Evolutionary conservation across 2,329 filamentous ascomycete genomes (phyloP).

Genomic region (Penicillium capsulatum): DNA sequence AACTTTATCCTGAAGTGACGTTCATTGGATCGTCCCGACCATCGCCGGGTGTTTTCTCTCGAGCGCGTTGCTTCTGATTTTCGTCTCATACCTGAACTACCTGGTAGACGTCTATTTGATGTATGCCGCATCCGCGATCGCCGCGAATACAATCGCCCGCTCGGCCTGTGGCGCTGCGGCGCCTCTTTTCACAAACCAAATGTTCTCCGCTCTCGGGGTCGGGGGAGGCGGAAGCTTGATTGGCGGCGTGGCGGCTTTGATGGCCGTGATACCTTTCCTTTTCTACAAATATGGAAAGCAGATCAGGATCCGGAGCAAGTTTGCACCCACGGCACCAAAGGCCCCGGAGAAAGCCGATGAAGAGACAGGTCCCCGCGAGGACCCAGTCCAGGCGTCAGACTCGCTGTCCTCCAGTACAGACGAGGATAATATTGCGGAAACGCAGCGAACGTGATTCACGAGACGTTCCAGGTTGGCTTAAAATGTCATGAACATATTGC

Average conservation of each 20-base stretch:
- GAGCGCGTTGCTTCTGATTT: constrained; percentile 44
- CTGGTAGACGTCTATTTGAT: constrained; percentile 51
- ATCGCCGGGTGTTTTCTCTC: constrained; percentile 44
- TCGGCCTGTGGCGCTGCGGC: constrained; percentile 23
- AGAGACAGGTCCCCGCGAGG: neutral
- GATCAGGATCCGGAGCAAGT: constrained; percentile 44
- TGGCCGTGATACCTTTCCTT: constrained; percentile 32
- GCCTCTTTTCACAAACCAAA: constrained; percentile 23
- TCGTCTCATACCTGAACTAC: constrained; percentile 54
- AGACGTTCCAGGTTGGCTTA: too few species aligned
- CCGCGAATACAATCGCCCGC: constrained; percentile 21
- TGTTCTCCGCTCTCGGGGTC: constrained; percentile 21
- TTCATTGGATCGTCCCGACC: constrained; percentile 48
- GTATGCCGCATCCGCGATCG: constrained; percentile 27
- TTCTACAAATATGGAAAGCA: constrained; percentile 43
- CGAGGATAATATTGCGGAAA: too few species aligned
- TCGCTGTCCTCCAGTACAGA: too few species aligned
- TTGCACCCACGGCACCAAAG: constrained; percentile 28
- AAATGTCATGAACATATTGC: too few species aligned
- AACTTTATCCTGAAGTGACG: constrained; percentile 6
- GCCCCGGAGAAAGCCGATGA: neutral
- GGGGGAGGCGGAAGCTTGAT: constrained; percentile 24
- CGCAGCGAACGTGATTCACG: too few species aligned
- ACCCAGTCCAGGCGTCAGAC: neutral
- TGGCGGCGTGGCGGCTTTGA: constrained; percentile 19